phyloP scores from a whole-genome alignment of 768 basidiomycete genomes.

The Hirschioporus abietinus region DNA sequence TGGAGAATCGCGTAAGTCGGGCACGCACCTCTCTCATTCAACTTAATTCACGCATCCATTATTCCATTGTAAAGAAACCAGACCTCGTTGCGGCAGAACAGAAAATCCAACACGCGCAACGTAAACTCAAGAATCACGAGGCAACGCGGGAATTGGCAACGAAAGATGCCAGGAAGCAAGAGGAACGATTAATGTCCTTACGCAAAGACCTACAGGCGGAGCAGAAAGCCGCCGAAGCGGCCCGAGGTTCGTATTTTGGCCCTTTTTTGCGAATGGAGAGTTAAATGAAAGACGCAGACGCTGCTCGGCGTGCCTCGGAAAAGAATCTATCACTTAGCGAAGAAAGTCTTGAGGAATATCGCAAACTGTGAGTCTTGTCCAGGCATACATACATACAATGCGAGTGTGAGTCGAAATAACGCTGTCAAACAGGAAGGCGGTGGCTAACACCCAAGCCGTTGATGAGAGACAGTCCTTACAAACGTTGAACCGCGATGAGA shows the following conservation, averaged over 20 bases:
- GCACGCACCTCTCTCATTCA: neutral
- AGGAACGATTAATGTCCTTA: conserved; percentile 48
- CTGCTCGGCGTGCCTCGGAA: conserved; percentile 65
- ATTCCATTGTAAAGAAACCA: conserved; percentile 56
- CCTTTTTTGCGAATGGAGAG: neutral
- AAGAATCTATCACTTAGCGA: conserved; percentile 75
- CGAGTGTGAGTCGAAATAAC: neutral
- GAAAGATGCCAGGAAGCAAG: conserved; percentile 50
- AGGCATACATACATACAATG: neutral
- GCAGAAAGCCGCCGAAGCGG: conserved; percentile 64
- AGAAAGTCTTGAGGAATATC: conserved; percentile 85
- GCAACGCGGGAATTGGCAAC: conserved; percentile 57
- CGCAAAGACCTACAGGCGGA: conserved; percentile 64
- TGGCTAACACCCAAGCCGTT: conserved; percentile 73
- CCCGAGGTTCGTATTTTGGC: conserved; percentile 55
- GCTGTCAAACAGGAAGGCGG: conserved; percentile 54
- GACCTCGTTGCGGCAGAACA: conserved; percentile 79
- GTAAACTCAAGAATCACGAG: conserved; percentile 69
- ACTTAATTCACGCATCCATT: neutral
- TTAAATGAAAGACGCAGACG: conserved; percentile 41
- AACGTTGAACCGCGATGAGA: conserved; percentile 75
- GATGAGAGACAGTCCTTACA: conserved; percentile 86
- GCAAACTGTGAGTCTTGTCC: conserved; percentile 51
- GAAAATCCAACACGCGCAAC: conserved; percentile 79
- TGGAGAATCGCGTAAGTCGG: conserved; percentile 69